Evolutionary conservation across 1,284 basidiomycete genomes (phyloP).

Genomic region (Puccinia coronata): DNA sequence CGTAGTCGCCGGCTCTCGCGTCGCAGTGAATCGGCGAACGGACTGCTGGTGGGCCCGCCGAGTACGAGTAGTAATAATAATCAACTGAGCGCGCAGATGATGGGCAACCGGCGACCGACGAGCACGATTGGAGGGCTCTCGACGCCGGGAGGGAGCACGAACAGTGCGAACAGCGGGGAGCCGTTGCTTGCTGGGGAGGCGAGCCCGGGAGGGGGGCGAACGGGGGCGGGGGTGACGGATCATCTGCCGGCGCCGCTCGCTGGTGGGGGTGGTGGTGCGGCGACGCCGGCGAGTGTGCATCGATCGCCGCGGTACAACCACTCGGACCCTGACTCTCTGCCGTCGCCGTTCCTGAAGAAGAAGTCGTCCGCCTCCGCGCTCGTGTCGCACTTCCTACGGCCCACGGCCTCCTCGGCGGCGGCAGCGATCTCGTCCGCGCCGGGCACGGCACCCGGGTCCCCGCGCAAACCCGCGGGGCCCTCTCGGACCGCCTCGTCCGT

Average conservation of each 20-base stretch:
- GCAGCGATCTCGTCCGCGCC: slow-evolving; percentile 53
- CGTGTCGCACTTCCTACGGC: slow-evolving; percentile 25
- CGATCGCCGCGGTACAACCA: slow-evolving; percentile 46
- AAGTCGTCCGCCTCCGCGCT: slow-evolving; percentile 37
- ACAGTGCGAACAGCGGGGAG: slow-evolving; percentile 28
- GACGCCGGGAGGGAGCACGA: slow-evolving; percentile 32
- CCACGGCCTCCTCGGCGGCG: not conserved
- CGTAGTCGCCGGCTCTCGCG: slow-evolving; percentile 31
- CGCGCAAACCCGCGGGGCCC: slow-evolving; percentile 54
- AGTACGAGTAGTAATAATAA: no score
- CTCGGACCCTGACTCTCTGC: slow-evolving; percentile 42
- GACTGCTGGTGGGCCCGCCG: slow-evolving; percentile 21
- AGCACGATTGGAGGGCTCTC: slow-evolving; percentile 30
- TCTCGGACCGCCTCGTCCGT: slow-evolving; percentile 31
- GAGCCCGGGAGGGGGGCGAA: no score
- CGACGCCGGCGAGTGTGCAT: not conserved
- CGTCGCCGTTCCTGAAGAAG: slow-evolving; percentile 47
- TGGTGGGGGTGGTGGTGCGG: no score
- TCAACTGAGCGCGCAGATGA: slow-evolving; percentile 3
- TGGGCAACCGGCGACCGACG: slow-evolving; percentile 21
- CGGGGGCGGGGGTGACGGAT: no score
- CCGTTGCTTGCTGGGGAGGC: not conserved
- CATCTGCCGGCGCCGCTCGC: not conserved
- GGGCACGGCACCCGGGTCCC: slow-evolving; percentile 38
- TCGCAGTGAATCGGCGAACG: slow-evolving; percentile 45